A percentile compares a stretch with the other conserved stretches of the same genome.
Conservation (phyloP, 495 filamentous ascomycete species). For the Neurospora cerealis region DNA sequence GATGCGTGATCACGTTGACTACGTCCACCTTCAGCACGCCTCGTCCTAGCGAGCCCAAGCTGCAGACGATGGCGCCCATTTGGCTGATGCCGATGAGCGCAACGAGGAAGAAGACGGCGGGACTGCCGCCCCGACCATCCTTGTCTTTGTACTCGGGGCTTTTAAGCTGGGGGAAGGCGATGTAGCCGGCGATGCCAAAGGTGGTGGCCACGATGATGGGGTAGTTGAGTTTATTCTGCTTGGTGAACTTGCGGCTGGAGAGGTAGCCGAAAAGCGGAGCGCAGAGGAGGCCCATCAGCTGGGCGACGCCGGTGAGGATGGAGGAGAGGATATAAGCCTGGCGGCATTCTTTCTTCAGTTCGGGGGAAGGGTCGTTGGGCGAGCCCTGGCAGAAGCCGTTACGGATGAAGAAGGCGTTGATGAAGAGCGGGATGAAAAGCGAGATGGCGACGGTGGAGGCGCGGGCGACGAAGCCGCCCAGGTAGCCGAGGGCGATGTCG, state of each 20-base stretch:
- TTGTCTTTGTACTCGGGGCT: slow-evolving; percentile 59
- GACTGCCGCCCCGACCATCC: slow-evolving; percentile 47
- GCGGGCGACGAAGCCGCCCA: slow-evolving; percentile 90
- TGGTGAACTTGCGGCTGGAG: slow-evolving; percentile 52
- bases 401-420: slow-evolving; percentile 81
- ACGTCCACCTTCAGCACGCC: slow-evolving; percentile 57
- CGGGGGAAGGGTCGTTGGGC: slow-evolving; percentile 45
- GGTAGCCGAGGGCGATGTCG: slow-evolving; percentile 75
- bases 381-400: slow-evolving; percentile 65
- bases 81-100: slow-evolving; percentile 77
- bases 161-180: slow-evolving; percentile 54
- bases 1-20: slow-evolving; percentile 8
- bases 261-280: slow-evolving; percentile 81
- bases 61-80: slow-evolving; percentile 92
- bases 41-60: slow-evolving; percentile 70
- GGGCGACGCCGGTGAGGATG: slow-evolving; percentile 76
- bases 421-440: slow-evolving; percentile 82
- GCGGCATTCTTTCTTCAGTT: slow-evolving; percentile 71
- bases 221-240: slow-evolving; percentile 50
- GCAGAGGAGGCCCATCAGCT: slow-evolving; percentile 72
- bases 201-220: slow-evolving; percentile 64
- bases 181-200: slow-evolving; percentile 66
- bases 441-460: slow-evolving; percentile 94
- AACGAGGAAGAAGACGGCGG: slow-evolving; percentile 64
- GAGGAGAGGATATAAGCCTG: slow-evolving; percentile 78